Evolutionary conservation across 441 rosid species (phyloP), one percentile per base, ranked within the genome.

Genomic region (Adansonia madagascariensis): DNA sequence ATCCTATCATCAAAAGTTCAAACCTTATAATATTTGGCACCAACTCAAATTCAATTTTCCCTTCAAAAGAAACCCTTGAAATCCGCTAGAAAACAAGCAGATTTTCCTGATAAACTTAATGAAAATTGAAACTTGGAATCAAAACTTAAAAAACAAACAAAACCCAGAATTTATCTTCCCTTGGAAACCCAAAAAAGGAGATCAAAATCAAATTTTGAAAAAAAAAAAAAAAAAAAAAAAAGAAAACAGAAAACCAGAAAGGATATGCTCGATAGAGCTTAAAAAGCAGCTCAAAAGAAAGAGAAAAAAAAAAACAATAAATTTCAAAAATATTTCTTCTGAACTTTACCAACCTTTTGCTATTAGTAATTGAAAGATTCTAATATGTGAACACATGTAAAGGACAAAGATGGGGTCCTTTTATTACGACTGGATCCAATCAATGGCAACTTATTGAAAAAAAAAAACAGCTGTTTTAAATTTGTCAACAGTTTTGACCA

Each of bases 351-450:
- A 31, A 31, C 8, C 44, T 41, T 41, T 41, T 41, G 7, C 7
- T 15, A 63, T 63, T 15, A 63, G 20, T 35, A 31, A 63, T 31
- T 6, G 46, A 35, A 63, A 14, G 20, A 63, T 27, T 35, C 67
- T 17, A n/a, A n/a, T 71, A 66, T 10, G 44, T 41, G 44, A 41
- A 41, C 44, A 41, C 44, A 41, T 41, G 44, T 4, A 41, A 41
- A 41, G 44, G 44, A 41, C 44, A n/a, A 52, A 53, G 59, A 15
- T 47, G 44, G 56, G 17, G 81, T 68, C 69, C 69, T 3, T 71
- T 39, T 72, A 77, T 71, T 70, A 67, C 46, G 85, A 80, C 80
- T 86, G 75, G 90, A 88, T 87, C 93, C 89, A 83, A 84, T 71
- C 59, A 70, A 75, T 77, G 75, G 77, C 43, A 63, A 81, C 78